Evolutionary conservation across 2,329 filamentous ascomycete species (phyloP).

Genomic region (Penicillium hordei): DNA sequence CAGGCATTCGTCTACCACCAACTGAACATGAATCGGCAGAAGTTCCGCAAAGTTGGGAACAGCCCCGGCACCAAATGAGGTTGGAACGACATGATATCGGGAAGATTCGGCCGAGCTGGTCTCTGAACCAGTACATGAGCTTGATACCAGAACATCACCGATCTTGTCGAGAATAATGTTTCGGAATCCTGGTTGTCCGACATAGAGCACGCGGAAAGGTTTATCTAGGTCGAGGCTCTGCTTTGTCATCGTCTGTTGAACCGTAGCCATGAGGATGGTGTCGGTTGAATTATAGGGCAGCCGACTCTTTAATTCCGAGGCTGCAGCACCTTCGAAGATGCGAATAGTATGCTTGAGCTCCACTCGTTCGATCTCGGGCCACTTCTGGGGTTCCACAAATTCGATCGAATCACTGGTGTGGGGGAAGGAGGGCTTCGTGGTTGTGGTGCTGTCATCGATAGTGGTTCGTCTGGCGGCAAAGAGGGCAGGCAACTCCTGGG

Average conservation of each 20-base stretch:
- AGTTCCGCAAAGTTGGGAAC: constrained; percentile 50
- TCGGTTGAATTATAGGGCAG: constrained; percentile 30
- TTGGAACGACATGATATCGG: constrained; percentile 50
- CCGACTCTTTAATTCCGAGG: constrained; percentile 29
- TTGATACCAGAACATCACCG: constrained; percentile 48
- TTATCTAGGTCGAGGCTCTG: constrained; percentile 41
- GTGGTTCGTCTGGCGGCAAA: constrained; percentile 30
- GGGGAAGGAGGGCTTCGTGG: constrained; percentile 34
- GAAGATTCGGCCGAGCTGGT: constrained; percentile 43
- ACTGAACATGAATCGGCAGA: constrained; percentile 48
- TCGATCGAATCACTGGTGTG: constrained; percentile 41
- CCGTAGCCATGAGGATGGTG: constrained; percentile 39
- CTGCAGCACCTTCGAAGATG: constrained; percentile 35
- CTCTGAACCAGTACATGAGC: constrained; percentile 34
- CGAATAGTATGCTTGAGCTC: constrained; percentile 46
- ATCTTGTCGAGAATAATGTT: constrained; percentile 49
- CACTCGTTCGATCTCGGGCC: constrained; percentile 41
- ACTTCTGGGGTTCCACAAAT: constrained; percentile 44
- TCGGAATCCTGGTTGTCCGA: constrained; percentile 41
- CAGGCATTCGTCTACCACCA: constrained; percentile 50
- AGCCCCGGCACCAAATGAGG: constrained; percentile 47
- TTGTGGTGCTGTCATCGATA: constrained; percentile 39
- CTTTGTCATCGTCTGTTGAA: constrained; percentile 48
- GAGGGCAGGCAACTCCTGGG: constrained; percentile 32
- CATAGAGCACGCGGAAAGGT: constrained; percentile 47